Conservation (phyloP, 2,329 filamentous ascomycete species). For the Nannizzia gypsea region DNA sequence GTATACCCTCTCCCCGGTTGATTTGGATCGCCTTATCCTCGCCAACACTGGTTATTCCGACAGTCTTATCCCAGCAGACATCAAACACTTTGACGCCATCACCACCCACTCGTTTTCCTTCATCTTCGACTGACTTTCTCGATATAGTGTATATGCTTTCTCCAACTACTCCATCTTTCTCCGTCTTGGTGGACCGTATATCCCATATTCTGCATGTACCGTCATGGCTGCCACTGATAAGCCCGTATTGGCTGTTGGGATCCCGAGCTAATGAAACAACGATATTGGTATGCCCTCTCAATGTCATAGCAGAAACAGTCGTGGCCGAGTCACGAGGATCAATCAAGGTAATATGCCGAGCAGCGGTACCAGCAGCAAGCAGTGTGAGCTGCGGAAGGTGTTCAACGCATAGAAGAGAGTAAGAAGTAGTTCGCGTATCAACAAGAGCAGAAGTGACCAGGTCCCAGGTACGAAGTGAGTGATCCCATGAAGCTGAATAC, state of each 20-base stretch:
- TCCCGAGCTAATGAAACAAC: conserved; percentile 49
- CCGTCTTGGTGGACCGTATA: conserved; percentile 56
- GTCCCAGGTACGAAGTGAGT: conserved; percentile 83
- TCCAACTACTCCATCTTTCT: conserved; percentile 47
- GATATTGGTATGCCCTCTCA: conserved; percentile 74
- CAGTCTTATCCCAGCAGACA: conserved; percentile 70
- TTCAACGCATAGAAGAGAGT: conserved; percentile 68
- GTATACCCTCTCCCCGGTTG: conserved; percentile 53
- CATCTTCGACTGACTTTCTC: conserved; percentile 57
- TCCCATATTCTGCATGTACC: conserved; percentile 93
- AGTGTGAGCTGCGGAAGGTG: conserved; percentile 56
- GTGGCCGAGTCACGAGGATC: conserved; percentile 72
- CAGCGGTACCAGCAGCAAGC: conserved; percentile 65
- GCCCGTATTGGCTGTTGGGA: conserved; percentile 61
- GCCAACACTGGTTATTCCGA: conserved; percentile 82
- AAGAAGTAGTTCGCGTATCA: conserved; percentile 69
- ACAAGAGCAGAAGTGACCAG: conserved; percentile 68
- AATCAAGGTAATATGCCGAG: conserved; percentile 80
- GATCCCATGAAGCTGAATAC: conserved; percentile 85
- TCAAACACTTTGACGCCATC: conserved; percentile 84
- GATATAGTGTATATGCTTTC: conserved; percentile 68
- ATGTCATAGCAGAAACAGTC: conserved; percentile 73
- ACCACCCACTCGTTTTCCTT: conserved; percentile 54
- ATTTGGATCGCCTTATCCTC: conserved; percentile 94
- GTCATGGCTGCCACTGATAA: conserved; percentile 84